Evolutionary conservation across 805 yeast species (phyloP).

Genomic region (Zygosaccharomyces gambellarensis): DNA sequence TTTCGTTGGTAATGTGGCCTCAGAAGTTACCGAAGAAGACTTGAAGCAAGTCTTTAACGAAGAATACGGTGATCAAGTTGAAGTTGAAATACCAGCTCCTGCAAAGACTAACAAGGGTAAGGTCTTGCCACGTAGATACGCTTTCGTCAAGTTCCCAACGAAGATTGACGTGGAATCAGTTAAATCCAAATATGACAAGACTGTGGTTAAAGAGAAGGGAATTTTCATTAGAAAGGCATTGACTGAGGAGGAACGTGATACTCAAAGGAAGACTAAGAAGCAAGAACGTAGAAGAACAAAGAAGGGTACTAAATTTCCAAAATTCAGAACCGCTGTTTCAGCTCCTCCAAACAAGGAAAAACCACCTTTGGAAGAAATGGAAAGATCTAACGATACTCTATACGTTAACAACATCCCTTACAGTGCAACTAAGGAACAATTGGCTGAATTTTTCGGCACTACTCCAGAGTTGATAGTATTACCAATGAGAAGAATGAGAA

Average conservation of each 20-base stretch:
- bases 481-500: conserved; percentile 42
- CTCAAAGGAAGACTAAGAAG: conserved; percentile 14
- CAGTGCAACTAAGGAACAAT: conserved; percentile 51
- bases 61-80: conserved; percentile 26
- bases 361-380: conserved; percentile 37
- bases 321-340: conserved; percentile 20
- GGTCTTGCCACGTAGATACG: conserved; percentile 29
- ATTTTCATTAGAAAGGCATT: conserved; percentile 32
- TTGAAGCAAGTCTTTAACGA: conserved; percentile 24
- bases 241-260: conserved; percentile 21
- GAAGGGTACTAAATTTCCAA: conserved; percentile 14
- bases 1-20: conserved; percentile 33
- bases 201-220: conserved; percentile 30
- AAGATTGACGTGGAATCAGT: conserved; percentile 31
- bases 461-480: conserved; percentile 45
- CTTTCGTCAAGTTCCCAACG: conserved; percentile 31
- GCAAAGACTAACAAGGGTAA: conserved; percentile 23
- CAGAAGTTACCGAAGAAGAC: conserved; percentile 29
- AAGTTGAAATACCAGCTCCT: conserved; percentile 29
- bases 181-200: conserved; percentile 29
- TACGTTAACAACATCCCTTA: conserved; percentile 64
- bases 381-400: conserved; percentile 46
- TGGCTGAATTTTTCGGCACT: conserved; percentile 48
- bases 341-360: conserved; percentile 31
- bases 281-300: conserved; percentile 8